A percentile compares a stretch with the other conserved stretches of the same genome.
These are phyloP conservation scores for Apocynum venetum DNA, from an alignment of 257 asterid species.

Conservation along the genomic window DNA sequence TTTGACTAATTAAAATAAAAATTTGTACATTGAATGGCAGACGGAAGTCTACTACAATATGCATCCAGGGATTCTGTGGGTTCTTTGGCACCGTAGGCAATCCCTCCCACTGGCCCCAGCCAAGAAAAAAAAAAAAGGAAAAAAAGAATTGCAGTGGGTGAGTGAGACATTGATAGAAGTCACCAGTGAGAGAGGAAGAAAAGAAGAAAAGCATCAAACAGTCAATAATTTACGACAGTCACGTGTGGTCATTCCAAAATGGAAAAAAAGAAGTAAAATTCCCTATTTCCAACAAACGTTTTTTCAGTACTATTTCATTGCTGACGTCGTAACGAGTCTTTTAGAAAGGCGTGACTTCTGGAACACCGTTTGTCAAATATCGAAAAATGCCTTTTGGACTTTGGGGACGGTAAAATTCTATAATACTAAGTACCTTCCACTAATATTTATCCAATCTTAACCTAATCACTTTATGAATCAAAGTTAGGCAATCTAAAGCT, in stretches of 20 bases:
- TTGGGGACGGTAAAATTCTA: slow-evolving; percentile 26
- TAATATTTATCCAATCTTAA: slow-evolving; percentile 20
- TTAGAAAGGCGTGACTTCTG: slow-evolving; percentile 32
- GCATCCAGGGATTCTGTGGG: too few species aligned
- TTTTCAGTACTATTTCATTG: not conserved
- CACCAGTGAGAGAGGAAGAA: not conserved
- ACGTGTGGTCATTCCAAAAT: slow-evolving; percentile 13
- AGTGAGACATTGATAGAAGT: not conserved
- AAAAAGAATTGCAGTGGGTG: not conserved
- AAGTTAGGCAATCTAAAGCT: slow-evolving; percentile 41
- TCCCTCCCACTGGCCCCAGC: too few species aligned
- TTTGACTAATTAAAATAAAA: too few species aligned
- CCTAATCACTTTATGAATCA: slow-evolving; percentile 43
- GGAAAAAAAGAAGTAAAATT: not conserved
- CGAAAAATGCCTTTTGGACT: slow-evolving; percentile 20
- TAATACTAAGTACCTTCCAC: not conserved
- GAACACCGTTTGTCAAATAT: slow-evolving; percentile 36
- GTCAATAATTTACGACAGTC: slow-evolving; percentile 23
- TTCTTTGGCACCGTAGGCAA: too few species aligned
- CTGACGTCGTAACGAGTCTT: slow-evolving; percentile 14
- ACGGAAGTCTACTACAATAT: too few species aligned
- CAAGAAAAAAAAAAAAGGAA: not conserved
- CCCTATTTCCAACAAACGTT: not conserved
- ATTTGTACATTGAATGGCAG: too few species aligned
- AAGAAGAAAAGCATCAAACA: not conserved